A percentile compares a stretch with the other conserved stretches of the same genome.
Conservation (phyloP, 1,284 basidiomycete genomes). For the Ganoderma boninense region DNA sequence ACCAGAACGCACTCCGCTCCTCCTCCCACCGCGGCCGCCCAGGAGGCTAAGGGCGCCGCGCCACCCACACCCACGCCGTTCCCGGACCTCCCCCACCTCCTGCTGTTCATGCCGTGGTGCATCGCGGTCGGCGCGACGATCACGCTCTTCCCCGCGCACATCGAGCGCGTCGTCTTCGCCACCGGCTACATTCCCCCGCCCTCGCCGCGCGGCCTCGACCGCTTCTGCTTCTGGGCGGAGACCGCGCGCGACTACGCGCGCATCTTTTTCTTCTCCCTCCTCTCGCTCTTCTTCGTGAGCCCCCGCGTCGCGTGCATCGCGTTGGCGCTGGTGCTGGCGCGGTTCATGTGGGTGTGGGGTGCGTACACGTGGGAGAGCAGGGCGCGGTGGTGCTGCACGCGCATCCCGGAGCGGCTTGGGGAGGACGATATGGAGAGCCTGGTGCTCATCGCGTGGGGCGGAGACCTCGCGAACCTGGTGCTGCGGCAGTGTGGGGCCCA, state of each 20-base stretch:
- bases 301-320: conserved; percentile 30
- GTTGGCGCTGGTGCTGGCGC: conserved; percentile 39
- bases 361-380: conserved; percentile 38
- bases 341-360: conserved; percentile 48
- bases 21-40: neutral
- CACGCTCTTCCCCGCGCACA: conserved; percentile 48
- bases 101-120: conserved; percentile 59
- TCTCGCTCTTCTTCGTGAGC: conserved; percentile 41
- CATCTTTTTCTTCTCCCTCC: conserved; percentile 49
- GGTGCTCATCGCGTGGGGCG: conserved; percentile 42
- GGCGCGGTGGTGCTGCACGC: conserved; percentile 42
- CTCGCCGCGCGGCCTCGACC: conserved; percentile 46
- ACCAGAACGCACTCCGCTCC: neutral
- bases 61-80: neutral
- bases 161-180: conserved; percentile 50
- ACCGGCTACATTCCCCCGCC: conserved; percentile 44
- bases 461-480: conserved; percentile 10
- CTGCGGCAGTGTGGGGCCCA: neutral
- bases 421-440: conserved; percentile 54
- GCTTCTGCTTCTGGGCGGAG: conserved; percentile 55
- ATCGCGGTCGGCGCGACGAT: conserved; percentile 53
- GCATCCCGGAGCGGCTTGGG: conserved; percentile 40
- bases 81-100: conserved; percentile 24
- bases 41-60: neutral
- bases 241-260: conserved; percentile 50